These are phyloP conservation scores for Physaria fendleri DNA, from an alignment of 345 rosid species.

Conservation along the genomic window DNA sequence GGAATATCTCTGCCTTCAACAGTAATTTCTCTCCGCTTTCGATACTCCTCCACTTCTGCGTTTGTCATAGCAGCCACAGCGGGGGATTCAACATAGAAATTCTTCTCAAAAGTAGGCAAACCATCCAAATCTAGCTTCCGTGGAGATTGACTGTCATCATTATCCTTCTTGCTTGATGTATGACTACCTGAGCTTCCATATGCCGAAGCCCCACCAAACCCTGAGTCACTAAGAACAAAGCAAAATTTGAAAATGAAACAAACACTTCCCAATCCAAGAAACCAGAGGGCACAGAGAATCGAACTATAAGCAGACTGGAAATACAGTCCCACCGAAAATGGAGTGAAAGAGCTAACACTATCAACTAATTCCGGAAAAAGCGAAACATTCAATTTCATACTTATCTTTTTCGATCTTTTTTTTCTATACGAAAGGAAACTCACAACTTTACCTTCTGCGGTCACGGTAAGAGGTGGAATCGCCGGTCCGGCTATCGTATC, in stretches of 20 bases:
- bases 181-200: conserved; percentile 50
- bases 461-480: conserved; percentile 93
- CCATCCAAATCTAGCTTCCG: conserved; percentile 88
- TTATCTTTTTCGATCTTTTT: background rate
- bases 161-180: conserved; percentile 53
- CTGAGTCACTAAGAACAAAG: conserved; percentile 63
- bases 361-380: background rate
- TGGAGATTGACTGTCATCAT: conserved; percentile 44
- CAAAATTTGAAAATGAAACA: conserved; percentile 16
- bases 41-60: conserved; percentile 72
- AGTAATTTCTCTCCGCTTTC: conserved; percentile 68
- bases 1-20: conserved; percentile 96
- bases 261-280: conserved; percentile 11
- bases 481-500: conserved; percentile 87
- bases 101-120: conserved; percentile 86
- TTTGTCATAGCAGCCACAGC: conserved; percentile 83
- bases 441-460: conserved; percentile 64
- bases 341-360: background rate
- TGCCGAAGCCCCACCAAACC: conserved; percentile 78
- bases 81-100: conserved; percentile 77
- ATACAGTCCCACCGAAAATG: background rate
- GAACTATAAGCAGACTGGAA: too few relatives aligned
- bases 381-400: too few relatives aligned
- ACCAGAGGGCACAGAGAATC: too few relatives aligned
- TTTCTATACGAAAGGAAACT: background rate